Evolutionary conservation across 2,329 filamentous ascomycete species (phyloP).

Genomic region (Cytospora leucostoma): DNA sequence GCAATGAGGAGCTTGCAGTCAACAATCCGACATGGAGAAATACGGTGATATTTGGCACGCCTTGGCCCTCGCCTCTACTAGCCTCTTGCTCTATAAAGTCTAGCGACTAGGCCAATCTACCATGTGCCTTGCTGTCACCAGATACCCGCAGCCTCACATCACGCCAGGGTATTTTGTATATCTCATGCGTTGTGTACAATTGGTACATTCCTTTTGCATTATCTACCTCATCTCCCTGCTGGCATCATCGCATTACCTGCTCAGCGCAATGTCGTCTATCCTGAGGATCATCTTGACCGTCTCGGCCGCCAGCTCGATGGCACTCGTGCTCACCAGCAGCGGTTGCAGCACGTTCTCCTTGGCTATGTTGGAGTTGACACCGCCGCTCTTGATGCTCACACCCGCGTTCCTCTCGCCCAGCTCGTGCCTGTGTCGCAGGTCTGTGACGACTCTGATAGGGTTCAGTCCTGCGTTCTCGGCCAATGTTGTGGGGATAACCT

Average conservation of each 20-base stretch:
- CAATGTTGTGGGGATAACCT: constrained; percentile 93
- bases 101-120: not conserved
- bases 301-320: constrained; percentile 94
- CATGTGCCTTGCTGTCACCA: not conserved
- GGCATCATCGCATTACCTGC: constrained; percentile 47
- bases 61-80: not conserved
- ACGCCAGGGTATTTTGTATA: not conserved
- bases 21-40: not conserved
- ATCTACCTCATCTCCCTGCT: not conserved
- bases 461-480: constrained; percentile 97
- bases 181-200: not conserved
- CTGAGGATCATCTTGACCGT: constrained; percentile 92
- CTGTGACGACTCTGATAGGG: constrained; percentile 98
- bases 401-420: constrained; percentile 94
- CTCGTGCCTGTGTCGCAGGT: constrained; percentile 90
- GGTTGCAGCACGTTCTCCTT: constrained; percentile 98
- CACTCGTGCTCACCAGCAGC: constrained; percentile 92
- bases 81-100: not conserved
- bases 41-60: not conserved
- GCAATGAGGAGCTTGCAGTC: not conserved
- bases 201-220: not conserved
- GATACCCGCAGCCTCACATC: not conserved
- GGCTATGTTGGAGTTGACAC: constrained; percentile 94
- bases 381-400: constrained; percentile 96
- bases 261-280: constrained; percentile 68